Conservation (phyloP, 192 early-diverging fungal species). For the Gamsiella multidivaricata region DNA sequence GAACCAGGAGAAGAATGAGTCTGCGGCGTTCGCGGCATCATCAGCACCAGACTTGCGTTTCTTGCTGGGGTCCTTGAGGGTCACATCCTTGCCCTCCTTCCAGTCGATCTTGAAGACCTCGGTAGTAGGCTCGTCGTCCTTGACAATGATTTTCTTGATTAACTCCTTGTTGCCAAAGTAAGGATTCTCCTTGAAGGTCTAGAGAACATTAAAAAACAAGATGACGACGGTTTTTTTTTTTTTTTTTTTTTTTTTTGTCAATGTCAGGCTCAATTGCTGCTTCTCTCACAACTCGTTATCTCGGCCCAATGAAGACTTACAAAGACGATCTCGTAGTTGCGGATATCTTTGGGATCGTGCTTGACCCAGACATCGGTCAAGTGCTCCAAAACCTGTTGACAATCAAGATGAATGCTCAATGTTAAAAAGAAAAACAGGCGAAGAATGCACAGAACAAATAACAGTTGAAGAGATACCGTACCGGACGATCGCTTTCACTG, state of each 20-base stretch:
- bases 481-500: conserved; percentile 27
- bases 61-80: conserved; percentile 39
- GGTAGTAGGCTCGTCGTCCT: conserved; percentile 19
- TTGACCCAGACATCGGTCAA: conserved; percentile 50
- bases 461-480: conserved; percentile 13
- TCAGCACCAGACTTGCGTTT: conserved; percentile 58
- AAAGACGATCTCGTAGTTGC: conserved; percentile 67
- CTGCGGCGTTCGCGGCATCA: conserved; percentile 28
- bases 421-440: neutral
- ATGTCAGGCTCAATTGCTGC: neutral
- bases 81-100: conserved; percentile 69
- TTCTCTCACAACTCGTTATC: neutral
- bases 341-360: conserved; percentile 51
- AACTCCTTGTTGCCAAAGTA: conserved; percentile 66
- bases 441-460: neutral
- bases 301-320: conserved; percentile 10
- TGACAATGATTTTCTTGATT: conserved; percentile 62
- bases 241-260: neutral
- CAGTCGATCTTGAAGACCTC: conserved; percentile 58
- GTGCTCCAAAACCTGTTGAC: conserved; percentile 27
- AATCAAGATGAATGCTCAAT: no score
- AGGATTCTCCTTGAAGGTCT: conserved; percentile 64
- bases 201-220: neutral
- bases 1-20: conserved; percentile 50
- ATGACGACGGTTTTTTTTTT: neutral